Base-by-base conservation (phyloP, 2,329 filamentous ascomycete genomes). In the Ceratocystis papillata region DNA sequence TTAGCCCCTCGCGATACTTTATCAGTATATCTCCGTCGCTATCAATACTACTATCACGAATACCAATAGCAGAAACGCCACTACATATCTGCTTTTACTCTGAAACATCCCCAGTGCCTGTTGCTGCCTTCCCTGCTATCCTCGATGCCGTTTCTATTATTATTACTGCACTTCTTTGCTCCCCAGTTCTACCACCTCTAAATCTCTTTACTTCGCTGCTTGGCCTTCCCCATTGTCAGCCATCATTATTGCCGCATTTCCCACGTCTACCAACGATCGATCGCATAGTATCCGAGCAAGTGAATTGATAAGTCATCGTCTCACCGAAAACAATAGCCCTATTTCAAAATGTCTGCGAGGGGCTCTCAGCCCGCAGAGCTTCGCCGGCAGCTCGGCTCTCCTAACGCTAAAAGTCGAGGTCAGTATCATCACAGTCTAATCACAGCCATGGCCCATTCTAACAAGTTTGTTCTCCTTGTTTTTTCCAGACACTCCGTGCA, bases 401-500 rank as follows among this genome's bases (percentile, higher is more conserved):
- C 82, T 48, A 79, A 80, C 73, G 79, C 81, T 33, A 84, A 83
- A 73, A 78, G 77, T 70, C 79, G 81, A 75, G 80, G 80, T 81
- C 74, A 71, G 79, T 61, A 55, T 63, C 41, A 6, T 20, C 15
- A n/a, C 30, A 28, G 10, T 41, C 10, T 15, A 41, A 41, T 41
- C 3, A 41, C 37, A 41, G 37, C 10, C 12, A 41, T 41, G 37
- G 37, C 1, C 12, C 10, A 41, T 41, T 41, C 37, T 41, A 41
- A 41, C 3, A 41, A 15, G 37, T 41, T 41, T 41, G 3, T 5
- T 15, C 3, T 5, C 10, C 12, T 41, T 41, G 37, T 15, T 41
- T 41, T 45, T 41, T 10, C 25, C 41, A 67, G 91, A 95, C 74
- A 96, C 90, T 5, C 82, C 93, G 67, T 96, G 91, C 77, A 87